Evolutionary conservation across 2,329 filamentous ascomycete genomes (phyloP), one percentile per base, ranked within the genome.

Genomic region (Apiospora malaysiana): DNA sequence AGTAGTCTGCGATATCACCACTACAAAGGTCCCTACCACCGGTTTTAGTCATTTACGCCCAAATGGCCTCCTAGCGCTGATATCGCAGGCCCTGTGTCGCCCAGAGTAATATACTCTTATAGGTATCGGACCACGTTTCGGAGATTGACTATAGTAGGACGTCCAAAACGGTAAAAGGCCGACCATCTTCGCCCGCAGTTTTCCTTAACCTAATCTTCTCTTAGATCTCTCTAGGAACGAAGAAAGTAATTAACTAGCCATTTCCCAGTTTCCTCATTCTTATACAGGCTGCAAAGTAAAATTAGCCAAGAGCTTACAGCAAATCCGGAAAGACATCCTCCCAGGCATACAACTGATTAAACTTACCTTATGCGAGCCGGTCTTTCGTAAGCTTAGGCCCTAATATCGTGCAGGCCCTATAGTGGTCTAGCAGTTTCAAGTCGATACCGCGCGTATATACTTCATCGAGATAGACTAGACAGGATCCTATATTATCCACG

Each of bases 401-500:
- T 0, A 95, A 77, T 0, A 91, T 94, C 0, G 94, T 89, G 0
- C 89, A 89, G 0, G 92, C 93, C 0, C 88, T 82, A 73, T 90
- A 91, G 16, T 85, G 5, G 0, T 70, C 70, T 0, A 91, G 92
- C 0, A 94, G 79, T 45, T 86, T 87, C 0, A 94, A 76, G 73
- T 95, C 92, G 0, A 87, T 93, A 0, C 93, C 92, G 72, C 92
- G 80, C 0, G 92, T 93, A 72, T 94, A 92, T 0, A 87, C 86
- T 71, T 94, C 89, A 68, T 94, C 92, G 0, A 95, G 82, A 69
- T 90, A 94, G 0, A 94, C 83, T 0, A 93, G 77, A 70, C 92
- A 94, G 0, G 74, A 74, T 6, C 89, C 87, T 0, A 92, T 79
- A 7, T 90, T 85, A 0, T 84, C 82, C 0, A 82, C 79, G 74